Base-by-base conservation (phyloP, 2,329 filamentous ascomycete genomes). In the Sclerotinia spermophila region DNA sequence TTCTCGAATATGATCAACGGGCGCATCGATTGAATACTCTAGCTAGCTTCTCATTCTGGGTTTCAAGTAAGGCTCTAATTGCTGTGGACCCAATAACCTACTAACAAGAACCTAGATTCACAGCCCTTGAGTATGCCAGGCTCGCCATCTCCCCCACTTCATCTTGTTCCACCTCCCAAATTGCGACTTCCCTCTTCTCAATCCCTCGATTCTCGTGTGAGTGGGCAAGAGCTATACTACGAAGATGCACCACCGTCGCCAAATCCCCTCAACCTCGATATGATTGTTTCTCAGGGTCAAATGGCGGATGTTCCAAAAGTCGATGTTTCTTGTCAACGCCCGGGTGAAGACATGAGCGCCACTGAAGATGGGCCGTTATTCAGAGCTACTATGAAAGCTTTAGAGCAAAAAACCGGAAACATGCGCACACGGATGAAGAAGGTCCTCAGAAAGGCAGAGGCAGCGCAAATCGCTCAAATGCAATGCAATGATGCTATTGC, bases 381-480 rank as follows among this genome's bases (percentile, higher is more conserved):
- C 82, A 89, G 96, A 73, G 96, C 96, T 27, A 98, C 96, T 0
- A 96, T 99, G 86, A 97, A 97, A 80, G 92, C 94, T 0, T 83
- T 98, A 40, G 96, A 99, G 81, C 94, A 97, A 79, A 98, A 97
- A 83, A 99, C 95, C 0, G 93, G 94, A 58, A 96, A 92, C 76
- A 96, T 99, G 92, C 90, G 94, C 71, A 85, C 88, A 33, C 92
- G 95, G 75, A 97, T 98, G 89, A 99, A 99, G 81, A 96, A 96
- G 78, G 92, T 99, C 11, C 83, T 99, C 75, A 96, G 96, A 79
- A 93, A 91, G 78, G 96, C 96, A n/a, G 96, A 98, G 78, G 90
- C 93, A 10, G 94, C 94, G 24, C 87, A 96, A 75, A 83, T 88
- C 68, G 90, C 94, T 4, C 95, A 97, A 79, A 84, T 85, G 3